Evolutionary conservation across 2,329 filamentous ascomycete genomes (phyloP).

Genomic region (Ascocoryne sarcoides): DNA sequence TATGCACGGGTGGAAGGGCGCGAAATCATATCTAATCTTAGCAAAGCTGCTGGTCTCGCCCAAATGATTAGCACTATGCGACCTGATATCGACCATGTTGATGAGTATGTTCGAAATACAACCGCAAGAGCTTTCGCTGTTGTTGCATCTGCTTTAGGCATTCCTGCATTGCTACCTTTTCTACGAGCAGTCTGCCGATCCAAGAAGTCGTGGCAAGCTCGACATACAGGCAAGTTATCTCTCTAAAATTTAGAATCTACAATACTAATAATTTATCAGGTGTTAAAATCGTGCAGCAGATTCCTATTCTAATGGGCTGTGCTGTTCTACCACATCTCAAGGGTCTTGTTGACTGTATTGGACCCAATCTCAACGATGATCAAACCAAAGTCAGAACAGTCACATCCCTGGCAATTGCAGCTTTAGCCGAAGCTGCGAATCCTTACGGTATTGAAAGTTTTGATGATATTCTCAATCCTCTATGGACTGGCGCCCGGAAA

Average conservation of each 20-base stretch:
- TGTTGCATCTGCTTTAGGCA: slow-evolving; percentile 90
- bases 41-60: slow-evolving; percentile 90
- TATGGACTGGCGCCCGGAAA: slow-evolving; percentile 84
- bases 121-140: slow-evolving; percentile 96
- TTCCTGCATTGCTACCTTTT: slow-evolving; percentile 90
- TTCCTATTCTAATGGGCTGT: slow-evolving; percentile 97
- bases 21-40: slow-evolving; percentile 96
- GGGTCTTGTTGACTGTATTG: slow-evolving; percentile 92
- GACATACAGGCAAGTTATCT: no score
- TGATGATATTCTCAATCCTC: slow-evolving; percentile 90
- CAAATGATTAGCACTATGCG: slow-evolving; percentile 99
- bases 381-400: slow-evolving; percentile 97
- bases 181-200: slow-evolving; percentile 90
- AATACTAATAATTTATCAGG: no score
- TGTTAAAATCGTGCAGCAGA: slow-evolving; percentile 98
- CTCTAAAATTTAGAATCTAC: no score
- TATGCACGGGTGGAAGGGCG: slow-evolving; percentile 96
- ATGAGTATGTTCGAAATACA: slow-evolving; percentile 97
- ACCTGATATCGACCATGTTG: slow-evolving; percentile 95
- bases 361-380: slow-evolving; percentile 91
- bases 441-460: slow-evolving; percentile 99
- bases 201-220: slow-evolving; percentile 98
- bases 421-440: slow-evolving; percentile 89
- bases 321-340: slow-evolving; percentile 93
- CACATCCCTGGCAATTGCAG: slow-evolving; percentile 88